These are phyloP conservation scores for Tilletia caries DNA, from an alignment of 1,284 basidiomycete species.

Conservation along the genomic window DNA sequence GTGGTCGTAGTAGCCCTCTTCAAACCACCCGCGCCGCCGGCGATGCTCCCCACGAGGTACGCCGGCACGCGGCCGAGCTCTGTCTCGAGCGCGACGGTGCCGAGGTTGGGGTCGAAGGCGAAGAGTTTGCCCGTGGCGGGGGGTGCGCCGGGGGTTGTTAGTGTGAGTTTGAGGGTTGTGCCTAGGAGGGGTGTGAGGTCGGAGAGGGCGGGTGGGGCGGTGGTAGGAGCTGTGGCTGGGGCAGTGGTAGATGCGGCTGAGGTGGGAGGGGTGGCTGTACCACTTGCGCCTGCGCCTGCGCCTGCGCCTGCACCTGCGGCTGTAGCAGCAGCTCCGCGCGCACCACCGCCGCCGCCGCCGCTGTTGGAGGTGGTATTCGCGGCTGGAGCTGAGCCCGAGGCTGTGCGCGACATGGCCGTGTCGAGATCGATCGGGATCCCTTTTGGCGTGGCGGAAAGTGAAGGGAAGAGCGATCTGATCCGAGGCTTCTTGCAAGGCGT, in stretches of 20 bases:
- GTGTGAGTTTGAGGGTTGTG: conserved; percentile 17
- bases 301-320: background rate
- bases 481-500: no score
- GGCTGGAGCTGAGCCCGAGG: background rate
- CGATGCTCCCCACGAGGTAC: conserved; percentile 16
- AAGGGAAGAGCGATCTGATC: background rate
- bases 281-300: background rate
- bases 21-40: background rate
- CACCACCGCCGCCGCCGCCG: background rate
- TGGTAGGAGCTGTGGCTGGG: conserved; percentile 5
- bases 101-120: conserved; percentile 43
- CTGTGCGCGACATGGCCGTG: background rate
- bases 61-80: conserved; percentile 22
- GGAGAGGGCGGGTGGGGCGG: conserved; percentile 20
- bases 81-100: conserved; percentile 43
- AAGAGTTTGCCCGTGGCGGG: conserved; percentile 37
- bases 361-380: no score
- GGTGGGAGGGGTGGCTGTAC: background rate
- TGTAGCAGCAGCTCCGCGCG: background rate
- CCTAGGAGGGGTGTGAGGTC: conserved; percentile 29
- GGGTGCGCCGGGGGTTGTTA: background rate
- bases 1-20: conserved; percentile 18
- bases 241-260: background rate
- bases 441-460: background rate
- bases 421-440: background rate